Evolutionary conservation across 2,329 filamentous ascomycete genomes (phyloP), one percentile per base, ranked within the genome.

Genomic region (Teratosphaeria gauchensis): DNA sequence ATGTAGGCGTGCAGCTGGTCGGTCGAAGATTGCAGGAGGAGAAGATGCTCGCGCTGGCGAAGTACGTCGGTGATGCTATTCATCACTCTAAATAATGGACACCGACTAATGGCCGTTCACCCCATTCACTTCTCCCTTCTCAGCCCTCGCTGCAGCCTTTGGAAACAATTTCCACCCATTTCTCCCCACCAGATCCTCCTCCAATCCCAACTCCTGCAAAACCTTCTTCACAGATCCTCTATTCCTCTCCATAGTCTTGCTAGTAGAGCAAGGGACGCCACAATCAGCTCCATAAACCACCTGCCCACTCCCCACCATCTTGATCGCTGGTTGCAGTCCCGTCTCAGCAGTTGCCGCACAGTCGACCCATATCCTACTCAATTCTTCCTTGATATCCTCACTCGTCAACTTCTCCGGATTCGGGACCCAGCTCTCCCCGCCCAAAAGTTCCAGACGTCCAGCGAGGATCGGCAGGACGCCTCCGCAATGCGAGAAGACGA

Each of bases 41-140:
- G 64, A 74, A 73, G 66, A 72, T 73, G 68, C 58, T 74, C 55
- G 69, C 70, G 11, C 58, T 74, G 46, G 71, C 71, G 3, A 69
- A 72, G 59, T 70, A 69, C 55, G 60, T 71, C 21, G 64, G 65
- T 9, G 59, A 61, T 38, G 59, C 58, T 9, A 46, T 63, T 19
- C 59, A 59, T 28, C 54, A 32, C 8, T 4, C 5, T 19, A 33
- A 5, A 8, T 55, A 55, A 19, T 8, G n/a, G n/a, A 21, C 16
- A 6, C 21, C n/a, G 6, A 21, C 21, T 9, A 48, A 19, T 48
- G 16, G 6, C n/a, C 42, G 19, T 48, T 24, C 16, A 48, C n/a
- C n/a, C 42, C 42, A 21, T 9, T 48, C 42, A 9, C n/a, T 16
- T 48, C 42, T 19, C 9, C n/a, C n/a, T 48, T 48, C 16, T 19